Base-by-base conservation (phyloP, 805 yeast genomes). In the Danielia oregonensis region DNA sequence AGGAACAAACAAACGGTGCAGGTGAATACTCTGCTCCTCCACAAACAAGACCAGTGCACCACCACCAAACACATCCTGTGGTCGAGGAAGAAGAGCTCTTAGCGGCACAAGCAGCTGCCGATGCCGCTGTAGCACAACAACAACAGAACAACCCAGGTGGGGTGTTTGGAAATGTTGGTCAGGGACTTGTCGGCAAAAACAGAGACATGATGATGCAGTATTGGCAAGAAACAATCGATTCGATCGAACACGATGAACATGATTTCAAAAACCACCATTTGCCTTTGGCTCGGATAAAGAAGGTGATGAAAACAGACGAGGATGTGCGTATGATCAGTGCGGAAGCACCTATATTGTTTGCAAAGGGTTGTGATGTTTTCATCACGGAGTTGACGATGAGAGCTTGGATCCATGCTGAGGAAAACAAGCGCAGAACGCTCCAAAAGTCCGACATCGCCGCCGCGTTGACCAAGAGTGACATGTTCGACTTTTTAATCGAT, bases 361-460 rank as follows among this genome's bases (percentile, higher is more conserved):
- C 98, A 30, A 93, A 93, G 59, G 97, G 97, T 1, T 93, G 98
- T 62, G 99, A 93, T 57, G 81, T 93, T 23, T 93, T 93, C 61
- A 91, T 93, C 48, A 89, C 98, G 1, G 99, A 93, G 58, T 68
- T 93, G 36, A 89, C 99, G 10, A 89, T 93, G 96, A 72, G 99
- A 39, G 97, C 98, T 6, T 93, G 98, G 98, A 87, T 93, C 42
- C 96, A 89, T 51, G 96, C 97, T 3, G 97, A 93, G 59, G 96
- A 87, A 52, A 86, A 86, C 64, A 93, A 93, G 56, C 75, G 99
- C 46, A 67, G 99, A 41, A 93, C 99, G 4, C 65, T 93, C 39
- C 99, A 93, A 58, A 85, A 88, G 52, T 79, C 87, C 1, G 99
- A 93, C 55, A 88, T 93, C 43, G 95, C 96, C 2, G 93, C 93